Conservation (phyloP, 495 filamentous ascomycete species). For the Penicillium pancosmium region DNA sequence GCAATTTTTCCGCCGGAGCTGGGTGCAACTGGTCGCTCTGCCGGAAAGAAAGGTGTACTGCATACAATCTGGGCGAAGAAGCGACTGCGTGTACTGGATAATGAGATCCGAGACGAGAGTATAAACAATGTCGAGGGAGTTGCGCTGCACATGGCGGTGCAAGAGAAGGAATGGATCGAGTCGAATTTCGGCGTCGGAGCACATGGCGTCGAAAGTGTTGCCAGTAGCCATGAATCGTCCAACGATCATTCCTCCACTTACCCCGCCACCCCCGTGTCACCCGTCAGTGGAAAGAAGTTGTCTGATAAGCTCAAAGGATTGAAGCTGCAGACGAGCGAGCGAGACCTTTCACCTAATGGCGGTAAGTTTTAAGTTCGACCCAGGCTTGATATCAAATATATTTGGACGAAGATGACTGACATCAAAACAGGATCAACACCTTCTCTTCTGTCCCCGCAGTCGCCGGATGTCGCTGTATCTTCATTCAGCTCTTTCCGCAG, state of each 20-base stretch:
- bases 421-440: neutral
- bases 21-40: constrained; percentile 61
- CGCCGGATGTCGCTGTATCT: constrained; percentile 65
- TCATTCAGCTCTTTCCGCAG: constrained; percentile 62
- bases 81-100: constrained; percentile 68
- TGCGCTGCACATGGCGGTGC: constrained; percentile 75
- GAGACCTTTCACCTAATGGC: constrained; percentile 53
- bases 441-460: constrained; percentile 61
- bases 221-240: constrained; percentile 19
- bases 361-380: constrained; percentile 35
- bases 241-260: constrained; percentile 14
- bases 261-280: constrained; percentile 59
- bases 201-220: constrained; percentile 20
- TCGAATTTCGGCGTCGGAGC: constrained; percentile 68
- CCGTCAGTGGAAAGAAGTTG: constrained; percentile 61
- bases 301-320: constrained; percentile 76
- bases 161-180: constrained; percentile 82
- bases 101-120: constrained; percentile 68
- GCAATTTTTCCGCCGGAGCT: constrained; percentile 79
- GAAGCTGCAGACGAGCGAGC: constrained; percentile 70
- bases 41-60: constrained; percentile 75
- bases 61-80: constrained; percentile 85
- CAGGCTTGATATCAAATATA: neutral
- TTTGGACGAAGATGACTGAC: neutral
- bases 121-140: constrained; percentile 72